phyloP scores from a whole-genome alignment of 2,329 filamentous ascomycete species.

The Aspergillus sp. region DNA sequence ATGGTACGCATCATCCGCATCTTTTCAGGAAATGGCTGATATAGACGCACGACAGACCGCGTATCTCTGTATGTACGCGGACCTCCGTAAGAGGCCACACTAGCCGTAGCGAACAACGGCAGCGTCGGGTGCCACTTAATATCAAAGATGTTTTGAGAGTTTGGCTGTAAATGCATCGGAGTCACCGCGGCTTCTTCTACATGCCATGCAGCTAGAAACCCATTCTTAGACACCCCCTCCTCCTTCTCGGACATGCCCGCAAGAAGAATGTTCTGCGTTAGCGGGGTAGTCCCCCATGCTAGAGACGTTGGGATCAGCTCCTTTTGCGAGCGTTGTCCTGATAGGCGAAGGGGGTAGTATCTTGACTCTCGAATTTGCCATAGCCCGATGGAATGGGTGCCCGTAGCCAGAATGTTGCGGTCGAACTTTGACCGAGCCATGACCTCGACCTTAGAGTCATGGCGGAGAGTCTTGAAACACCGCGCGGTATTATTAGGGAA shows the following conservation, averaged over 20 bases:
- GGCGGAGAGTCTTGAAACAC: conserved; percentile 39
- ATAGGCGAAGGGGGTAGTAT: conserved; percentile 29
- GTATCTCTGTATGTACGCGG: conserved; percentile 34
- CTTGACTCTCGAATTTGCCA: conserved; percentile 28
- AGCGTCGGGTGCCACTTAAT: conserved; percentile 55
- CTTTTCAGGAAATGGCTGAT: conserved; percentile 36
- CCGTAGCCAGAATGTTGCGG: conserved; percentile 49
- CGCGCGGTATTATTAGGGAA: conserved; percentile 24
- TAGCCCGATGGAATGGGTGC: conserved; percentile 35
- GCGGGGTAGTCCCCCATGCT: conserved; percentile 45
- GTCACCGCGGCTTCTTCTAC: conserved; percentile 38
- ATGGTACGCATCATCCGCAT: conserved; percentile 34
- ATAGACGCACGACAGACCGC: conserved; percentile 54
- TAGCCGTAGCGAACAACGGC: conserved; percentile 54
- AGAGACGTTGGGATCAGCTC: conserved; percentile 46
- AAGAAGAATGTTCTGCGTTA: conserved; percentile 47
- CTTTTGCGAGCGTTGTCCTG: conserved; percentile 22
- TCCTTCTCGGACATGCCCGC: conserved; percentile 53
- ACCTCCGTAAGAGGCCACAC: conserved; percentile 34
- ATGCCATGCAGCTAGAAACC: conserved; percentile 57
- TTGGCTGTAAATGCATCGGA: conserved; percentile 43
- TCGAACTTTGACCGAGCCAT: conserved; percentile 46
- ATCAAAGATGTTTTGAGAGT: conserved; percentile 58
- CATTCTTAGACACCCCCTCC: conserved; percentile 40
- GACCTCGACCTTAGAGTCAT: conserved; percentile 52